Percentiles rank a stretch among this genome's conserved stretches.
Conservation (phyloP, 2,329 filamentous ascomycete genomes). For the Parastagonospora nodorum region DNA sequence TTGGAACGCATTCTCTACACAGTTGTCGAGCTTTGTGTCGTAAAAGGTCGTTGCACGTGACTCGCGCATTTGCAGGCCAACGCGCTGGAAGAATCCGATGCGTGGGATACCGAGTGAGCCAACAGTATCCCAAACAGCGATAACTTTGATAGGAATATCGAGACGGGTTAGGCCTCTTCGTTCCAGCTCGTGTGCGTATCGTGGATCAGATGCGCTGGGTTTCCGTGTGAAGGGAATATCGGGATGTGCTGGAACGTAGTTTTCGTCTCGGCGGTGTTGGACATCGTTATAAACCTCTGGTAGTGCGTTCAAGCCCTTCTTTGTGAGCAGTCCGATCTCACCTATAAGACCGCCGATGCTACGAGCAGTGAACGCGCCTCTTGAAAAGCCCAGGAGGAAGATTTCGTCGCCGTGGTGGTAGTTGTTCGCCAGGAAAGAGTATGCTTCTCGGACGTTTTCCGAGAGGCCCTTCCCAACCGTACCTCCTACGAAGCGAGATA, state of each 20-base stretch:
- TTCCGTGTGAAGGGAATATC: constrained; percentile 55
- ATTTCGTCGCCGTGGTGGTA: constrained; percentile 57
- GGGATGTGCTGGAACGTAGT: constrained; percentile 52
- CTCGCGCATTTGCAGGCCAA: constrained; percentile 43
- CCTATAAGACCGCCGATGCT: constrained; percentile 51
- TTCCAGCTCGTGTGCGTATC: constrained; percentile 51
- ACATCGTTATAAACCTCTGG: constrained; percentile 55
- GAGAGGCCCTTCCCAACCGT: constrained; percentile 52
- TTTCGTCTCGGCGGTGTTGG: constrained; percentile 49
- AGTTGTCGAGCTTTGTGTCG: constrained; percentile 51
- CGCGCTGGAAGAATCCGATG: constrained; percentile 46
- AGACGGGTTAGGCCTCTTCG: constrained; percentile 39
- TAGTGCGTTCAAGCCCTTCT: constrained; percentile 51
- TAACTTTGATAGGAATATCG: constrained; percentile 49
- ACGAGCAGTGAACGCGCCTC: constrained; percentile 54
- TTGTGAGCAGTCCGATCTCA: constrained; percentile 55
- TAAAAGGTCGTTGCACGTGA: constrained; percentile 52
- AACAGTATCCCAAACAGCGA: constrained; percentile 58
- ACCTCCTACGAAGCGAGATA: constrained; percentile 50
- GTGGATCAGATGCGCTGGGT: constrained; percentile 49
- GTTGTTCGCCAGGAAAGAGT: constrained; percentile 59
- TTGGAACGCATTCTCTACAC: constrained; percentile 61
- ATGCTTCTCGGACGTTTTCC: constrained; percentile 55
- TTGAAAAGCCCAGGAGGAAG: constrained; percentile 54
- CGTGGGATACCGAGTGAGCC: constrained; percentile 53